These are phyloP conservation scores for Mortierella sp. DNA, from an alignment of 371 early-diverging fungal genomes.

Conservation along the genomic window DNA sequence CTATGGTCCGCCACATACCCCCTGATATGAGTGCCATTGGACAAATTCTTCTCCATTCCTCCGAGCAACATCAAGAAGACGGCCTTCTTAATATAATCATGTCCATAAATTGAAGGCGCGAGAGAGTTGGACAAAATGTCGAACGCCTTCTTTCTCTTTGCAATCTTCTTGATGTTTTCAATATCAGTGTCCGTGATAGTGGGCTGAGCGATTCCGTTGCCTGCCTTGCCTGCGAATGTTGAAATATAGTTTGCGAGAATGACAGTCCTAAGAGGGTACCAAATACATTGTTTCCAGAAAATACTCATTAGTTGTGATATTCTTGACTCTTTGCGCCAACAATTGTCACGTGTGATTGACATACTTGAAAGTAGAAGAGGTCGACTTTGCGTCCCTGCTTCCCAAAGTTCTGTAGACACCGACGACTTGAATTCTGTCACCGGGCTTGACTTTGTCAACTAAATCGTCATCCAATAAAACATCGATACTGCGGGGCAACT, in stretches of 20 bases:
- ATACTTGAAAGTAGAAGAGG: constrained; percentile 88
- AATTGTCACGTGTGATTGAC: not conserved
- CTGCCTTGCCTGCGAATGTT: constrained; percentile 83
- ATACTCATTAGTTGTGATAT: not conserved
- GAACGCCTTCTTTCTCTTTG: constrained; percentile 79
- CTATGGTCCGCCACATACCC: constrained; percentile 65
- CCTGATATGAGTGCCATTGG: constrained; percentile 95
- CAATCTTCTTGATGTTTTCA: constrained; percentile 85
- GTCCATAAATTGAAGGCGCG: constrained; percentile 99
- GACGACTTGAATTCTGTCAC: constrained; percentile 97
- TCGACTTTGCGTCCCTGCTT: constrained; percentile 78
- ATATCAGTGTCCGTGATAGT: constrained; percentile 85
- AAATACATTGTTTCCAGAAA: not conserved
- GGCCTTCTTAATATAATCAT: constrained; percentile 97
- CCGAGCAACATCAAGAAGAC: constrained; percentile 95
- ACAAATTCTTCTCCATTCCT: constrained; percentile 95
- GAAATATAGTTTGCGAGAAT: constrained; percentile 93
- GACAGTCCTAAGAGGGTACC: constrained; percentile 76
- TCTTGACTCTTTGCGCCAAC: not conserved
- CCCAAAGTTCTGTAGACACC: constrained; percentile 97
- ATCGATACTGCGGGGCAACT: constrained; percentile 97
- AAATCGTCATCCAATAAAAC: constrained; percentile 98
- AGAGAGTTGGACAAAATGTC: constrained; percentile 89
- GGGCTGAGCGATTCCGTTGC: constrained; percentile 70
- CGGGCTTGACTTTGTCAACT: constrained; percentile 98